Conservation (phyloP, 2,329 filamentous ascomycete species). For the Onygenales sp. region DNA sequence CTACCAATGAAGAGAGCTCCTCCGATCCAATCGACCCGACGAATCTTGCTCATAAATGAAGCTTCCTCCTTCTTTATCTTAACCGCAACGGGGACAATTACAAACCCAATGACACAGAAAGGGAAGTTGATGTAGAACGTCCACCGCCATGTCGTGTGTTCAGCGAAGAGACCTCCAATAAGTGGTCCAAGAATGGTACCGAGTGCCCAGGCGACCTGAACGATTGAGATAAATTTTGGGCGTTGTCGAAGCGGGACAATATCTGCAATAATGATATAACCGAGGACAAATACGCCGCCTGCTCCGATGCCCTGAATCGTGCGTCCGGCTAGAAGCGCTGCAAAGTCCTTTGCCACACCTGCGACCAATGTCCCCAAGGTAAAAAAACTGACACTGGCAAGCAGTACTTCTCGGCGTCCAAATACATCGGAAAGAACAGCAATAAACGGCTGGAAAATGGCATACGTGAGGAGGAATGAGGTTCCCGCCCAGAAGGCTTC, state of each 20-base stretch:
- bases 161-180: constrained; percentile 12
- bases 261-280: constrained; percentile 36
- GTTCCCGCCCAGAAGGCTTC: constrained; percentile 58
- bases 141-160: constrained; percentile 43
- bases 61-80: constrained; percentile 38
- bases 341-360: constrained; percentile 31
- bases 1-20: constrained; percentile 52
- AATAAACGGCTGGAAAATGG: constrained; percentile 37
- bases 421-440: constrained; percentile 44
- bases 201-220: constrained; percentile 31
- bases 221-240: constrained; percentile 27
- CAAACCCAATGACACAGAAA: constrained; percentile 39
- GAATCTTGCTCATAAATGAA: constrained; percentile 38
- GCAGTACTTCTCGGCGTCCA: constrained; percentile 38
- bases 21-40: constrained; percentile 54
- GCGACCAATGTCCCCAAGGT: constrained; percentile 33
- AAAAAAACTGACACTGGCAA: constrained; percentile 33
- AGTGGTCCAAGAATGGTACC: constrained; percentile 22
- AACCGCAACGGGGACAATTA: constrained; percentile 44
- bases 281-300: constrained; percentile 34
- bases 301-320: constrained; percentile 37
- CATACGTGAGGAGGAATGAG: constrained; percentile 39
- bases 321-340: constrained; percentile 35
- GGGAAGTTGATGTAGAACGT: constrained; percentile 57
- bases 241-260: constrained; percentile 31